phyloP scores from a whole-genome alignment of 2,329 filamentous ascomycete species.

The Eutypa lata region DNA sequence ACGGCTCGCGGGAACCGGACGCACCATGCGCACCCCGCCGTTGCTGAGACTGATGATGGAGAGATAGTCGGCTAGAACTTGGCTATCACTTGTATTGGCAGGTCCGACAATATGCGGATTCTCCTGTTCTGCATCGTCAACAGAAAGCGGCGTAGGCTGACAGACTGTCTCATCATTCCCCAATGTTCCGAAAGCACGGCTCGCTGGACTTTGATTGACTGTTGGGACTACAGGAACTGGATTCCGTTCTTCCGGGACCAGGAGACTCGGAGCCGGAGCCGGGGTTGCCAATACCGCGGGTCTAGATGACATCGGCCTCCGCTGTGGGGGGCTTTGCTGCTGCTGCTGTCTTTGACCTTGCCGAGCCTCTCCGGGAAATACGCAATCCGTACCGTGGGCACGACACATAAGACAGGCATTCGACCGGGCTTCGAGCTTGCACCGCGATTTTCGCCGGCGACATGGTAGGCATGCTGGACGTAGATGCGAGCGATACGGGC shows the following conservation, averaged over 20 bases:
- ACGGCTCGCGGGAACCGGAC: conserved; percentile 16
- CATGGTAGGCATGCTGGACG: conserved; percentile 59
- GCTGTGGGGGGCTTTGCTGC: no score
- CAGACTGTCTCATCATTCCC: no score
- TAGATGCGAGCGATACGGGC: conserved; percentile 61
- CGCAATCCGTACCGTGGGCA: conserved; percentile 55
- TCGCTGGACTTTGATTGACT: background rate
- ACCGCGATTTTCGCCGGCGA: conserved; percentile 58
- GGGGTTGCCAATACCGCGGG: background rate
- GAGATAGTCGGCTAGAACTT: conserved; percentile 58
- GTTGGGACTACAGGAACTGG: no score
- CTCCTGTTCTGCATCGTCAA: conserved; percentile 33
- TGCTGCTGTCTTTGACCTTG: no score
- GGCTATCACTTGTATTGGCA: conserved; percentile 56
- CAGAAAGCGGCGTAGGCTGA: conserved; percentile 11
- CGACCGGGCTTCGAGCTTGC: conserved; percentile 53
- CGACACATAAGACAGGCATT: conserved; percentile 55
- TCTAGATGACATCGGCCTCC: conserved; percentile 11
- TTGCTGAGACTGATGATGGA: conserved; percentile 31
- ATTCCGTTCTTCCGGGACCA: no score
- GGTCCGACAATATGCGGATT: conserved; percentile 58
- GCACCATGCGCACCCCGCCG: conserved; percentile 22
- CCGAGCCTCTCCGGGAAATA: no score
- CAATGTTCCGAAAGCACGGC: no score
- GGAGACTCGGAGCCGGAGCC: no score